A percentile compares a stretch with the other conserved stretches of the same genome.
These are phyloP conservation scores for Botrytis sinoallii DNA, from an alignment of 2,329 filamentous ascomycete species.

Conservation along the genomic window DNA sequence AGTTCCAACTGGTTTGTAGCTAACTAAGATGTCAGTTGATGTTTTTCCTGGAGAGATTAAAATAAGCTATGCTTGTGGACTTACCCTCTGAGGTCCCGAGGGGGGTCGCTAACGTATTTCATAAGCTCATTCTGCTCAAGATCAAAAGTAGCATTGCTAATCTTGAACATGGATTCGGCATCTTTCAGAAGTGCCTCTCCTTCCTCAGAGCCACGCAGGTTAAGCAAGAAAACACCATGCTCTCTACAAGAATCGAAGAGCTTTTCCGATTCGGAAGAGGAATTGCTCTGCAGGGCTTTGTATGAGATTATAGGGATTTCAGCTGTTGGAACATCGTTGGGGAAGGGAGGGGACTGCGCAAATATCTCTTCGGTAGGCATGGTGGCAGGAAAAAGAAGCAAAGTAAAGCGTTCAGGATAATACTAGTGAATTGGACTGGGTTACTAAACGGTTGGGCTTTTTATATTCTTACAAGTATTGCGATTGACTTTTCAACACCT, in stretches of 20 bases:
- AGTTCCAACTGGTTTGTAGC: neutral
- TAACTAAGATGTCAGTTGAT: neutral
- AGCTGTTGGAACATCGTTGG: neutral
- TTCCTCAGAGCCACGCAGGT: neutral
- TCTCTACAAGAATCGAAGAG: neutral
- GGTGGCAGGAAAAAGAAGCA: neutral
- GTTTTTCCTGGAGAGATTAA: neutral
- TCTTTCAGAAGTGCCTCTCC: neutral
- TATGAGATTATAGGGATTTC: neutral
- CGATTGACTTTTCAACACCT: neutral
- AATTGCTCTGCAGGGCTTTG: neutral
- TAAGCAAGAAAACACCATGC: neutral
- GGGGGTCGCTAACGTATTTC: neutral
- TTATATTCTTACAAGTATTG: neutral
- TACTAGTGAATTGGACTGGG: neutral
- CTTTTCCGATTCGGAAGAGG: neutral
- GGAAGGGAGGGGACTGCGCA: neutral
- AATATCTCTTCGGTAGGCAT: neutral
- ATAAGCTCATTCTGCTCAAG: neutral
- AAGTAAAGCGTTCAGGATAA: neutral
- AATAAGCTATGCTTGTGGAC: neutral
- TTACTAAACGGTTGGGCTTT: neutral
- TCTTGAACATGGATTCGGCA: neutral
- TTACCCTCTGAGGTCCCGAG: neutral
- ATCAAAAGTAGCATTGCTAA: neutral